Conservation (phyloP, 352 stramenopile genomes). For the Pythium myriotylum region DNA sequence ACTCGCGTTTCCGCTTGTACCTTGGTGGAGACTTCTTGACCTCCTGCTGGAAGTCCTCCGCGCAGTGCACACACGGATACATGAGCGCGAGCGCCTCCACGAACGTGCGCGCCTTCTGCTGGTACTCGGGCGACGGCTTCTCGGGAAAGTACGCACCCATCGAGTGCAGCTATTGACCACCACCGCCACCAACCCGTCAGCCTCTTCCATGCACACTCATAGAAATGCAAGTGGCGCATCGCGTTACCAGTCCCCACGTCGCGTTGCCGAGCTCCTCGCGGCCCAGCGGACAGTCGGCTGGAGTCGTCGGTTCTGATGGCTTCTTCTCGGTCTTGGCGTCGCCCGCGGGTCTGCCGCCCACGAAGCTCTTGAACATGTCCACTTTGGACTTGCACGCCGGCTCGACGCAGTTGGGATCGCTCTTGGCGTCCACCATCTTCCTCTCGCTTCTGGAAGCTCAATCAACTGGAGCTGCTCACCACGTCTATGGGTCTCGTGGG, state of each 20-base stretch:
- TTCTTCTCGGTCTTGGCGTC: conserved; percentile 22
- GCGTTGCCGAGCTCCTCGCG: conserved; percentile 85
- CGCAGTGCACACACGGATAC: conserved; percentile 94
- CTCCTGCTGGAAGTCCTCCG: conserved; percentile 94
- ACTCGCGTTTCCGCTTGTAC: too few relatives aligned
- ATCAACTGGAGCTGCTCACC: background rate
- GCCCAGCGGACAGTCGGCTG: conserved; percentile 79
- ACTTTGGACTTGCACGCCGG: conserved; percentile 86
- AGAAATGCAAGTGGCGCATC: background rate
- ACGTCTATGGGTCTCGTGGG: too few relatives aligned
- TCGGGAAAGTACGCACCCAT: conserved; percentile 98
- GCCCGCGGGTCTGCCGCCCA: conserved; percentile 53
- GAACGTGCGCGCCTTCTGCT: conserved; percentile 90
- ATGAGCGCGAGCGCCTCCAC: conserved; percentile 92
- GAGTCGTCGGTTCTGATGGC: conserved; percentile 15
- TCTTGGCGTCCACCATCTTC: conserved; percentile 47
- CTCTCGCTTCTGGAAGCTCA: background rate
- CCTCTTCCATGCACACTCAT: background rate
- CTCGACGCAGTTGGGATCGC: conserved; percentile 84
- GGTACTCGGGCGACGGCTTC: conserved; percentile 89
- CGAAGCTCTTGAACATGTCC: conserved; percentile 79
- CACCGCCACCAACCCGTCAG: conserved; percentile 12
- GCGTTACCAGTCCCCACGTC: conserved; percentile 86
- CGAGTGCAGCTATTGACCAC: conserved; percentile 79
- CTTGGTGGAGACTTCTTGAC: conserved; percentile 91